Percentiles rank a stretch among this genome's conserved stretches.
Conservation (phyloP, 106 monocot species). For the Dioscorea dumetorum region DNA sequence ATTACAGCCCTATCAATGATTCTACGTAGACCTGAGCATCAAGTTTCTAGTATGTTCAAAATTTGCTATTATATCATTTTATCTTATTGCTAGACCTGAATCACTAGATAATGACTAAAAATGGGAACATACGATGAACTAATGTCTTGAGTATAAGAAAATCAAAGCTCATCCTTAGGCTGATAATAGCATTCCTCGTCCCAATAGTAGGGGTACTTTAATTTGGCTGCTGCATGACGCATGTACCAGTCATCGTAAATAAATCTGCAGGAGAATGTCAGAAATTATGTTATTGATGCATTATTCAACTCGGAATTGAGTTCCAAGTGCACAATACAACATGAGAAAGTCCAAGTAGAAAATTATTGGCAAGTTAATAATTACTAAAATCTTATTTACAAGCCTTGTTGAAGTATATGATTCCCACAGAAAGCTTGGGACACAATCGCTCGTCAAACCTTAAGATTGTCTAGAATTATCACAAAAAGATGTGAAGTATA, state of each 20-base stretch:
- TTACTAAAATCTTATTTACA: not conserved
- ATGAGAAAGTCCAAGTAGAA: not conserved
- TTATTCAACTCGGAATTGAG: not conserved
- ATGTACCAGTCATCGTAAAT: slow-evolving; percentile 58
- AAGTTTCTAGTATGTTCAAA: no score
- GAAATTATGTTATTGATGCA: not conserved
- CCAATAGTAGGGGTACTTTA: slow-evolving; percentile 65
- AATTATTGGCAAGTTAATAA: not conserved
- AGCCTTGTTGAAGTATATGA: no score
- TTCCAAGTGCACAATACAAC: not conserved
- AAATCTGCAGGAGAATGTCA: slow-evolving; percentile 30
- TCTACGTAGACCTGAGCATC: no score
- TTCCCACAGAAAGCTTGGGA: no score
- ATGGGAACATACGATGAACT: no score
- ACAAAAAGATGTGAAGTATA: no score
- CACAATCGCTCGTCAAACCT: no score
- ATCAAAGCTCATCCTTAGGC: slow-evolving; percentile 60
- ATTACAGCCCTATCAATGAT: no score
- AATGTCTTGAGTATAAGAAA: not conserved
- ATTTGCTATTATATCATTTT: no score
- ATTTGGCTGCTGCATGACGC: slow-evolving; percentile 59
- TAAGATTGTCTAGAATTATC: no score
- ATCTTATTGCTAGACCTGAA: no score
- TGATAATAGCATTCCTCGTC: slow-evolving; percentile 36
- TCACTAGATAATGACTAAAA: no score